Percentiles rank a stretch among this genome's conserved stretches.
phyloP scores from a whole-genome alignment of 495 filamentous ascomycete species.

The Copromyces sp. region DNA sequence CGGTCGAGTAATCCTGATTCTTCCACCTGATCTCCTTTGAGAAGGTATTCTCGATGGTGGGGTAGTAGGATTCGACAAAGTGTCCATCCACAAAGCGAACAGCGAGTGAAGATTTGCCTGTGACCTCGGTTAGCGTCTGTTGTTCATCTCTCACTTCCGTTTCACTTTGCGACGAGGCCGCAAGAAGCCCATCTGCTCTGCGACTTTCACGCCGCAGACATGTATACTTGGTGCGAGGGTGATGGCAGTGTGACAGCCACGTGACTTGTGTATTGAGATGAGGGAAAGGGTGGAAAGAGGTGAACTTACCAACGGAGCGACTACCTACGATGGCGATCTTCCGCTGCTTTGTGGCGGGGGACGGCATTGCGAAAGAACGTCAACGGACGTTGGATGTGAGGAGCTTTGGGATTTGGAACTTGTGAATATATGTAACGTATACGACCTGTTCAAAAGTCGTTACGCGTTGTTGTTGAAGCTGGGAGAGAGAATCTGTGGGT shows the following conservation, averaged over 20 bases:
- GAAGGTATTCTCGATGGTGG: constrained; percentile 98
- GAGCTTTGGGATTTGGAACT: neutral
- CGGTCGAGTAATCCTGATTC: constrained; percentile 86
- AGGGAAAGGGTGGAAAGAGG: constrained; percentile 1
- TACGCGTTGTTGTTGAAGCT: neutral
- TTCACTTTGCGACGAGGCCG: neutral
- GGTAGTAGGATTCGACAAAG: constrained; percentile 98
- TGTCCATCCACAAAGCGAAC: constrained; percentile 96
- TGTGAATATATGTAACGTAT: neutral
- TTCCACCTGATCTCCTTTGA: constrained; percentile 87
- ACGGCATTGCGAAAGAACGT: constrained; percentile 46
- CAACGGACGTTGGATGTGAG: neutral
- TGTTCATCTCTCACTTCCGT: neutral
- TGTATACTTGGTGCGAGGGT: neutral
- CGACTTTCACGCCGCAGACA: neutral
- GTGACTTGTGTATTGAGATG: neutral
- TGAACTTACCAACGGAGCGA: constrained; percentile 79
- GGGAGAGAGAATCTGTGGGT: neutral
- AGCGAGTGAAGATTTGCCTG: constrained; percentile 95
- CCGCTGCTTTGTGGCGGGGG: constrained; percentile 72
- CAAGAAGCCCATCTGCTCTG: neutral
- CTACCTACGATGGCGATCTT: constrained; percentile 98
- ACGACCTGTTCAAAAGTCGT: neutral
- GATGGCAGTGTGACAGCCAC: neutral
- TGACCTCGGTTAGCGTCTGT: neutral